Conservation (phyloP, 441 rosid genomes). For the Pelargonium myrrhifolium region DNA sequence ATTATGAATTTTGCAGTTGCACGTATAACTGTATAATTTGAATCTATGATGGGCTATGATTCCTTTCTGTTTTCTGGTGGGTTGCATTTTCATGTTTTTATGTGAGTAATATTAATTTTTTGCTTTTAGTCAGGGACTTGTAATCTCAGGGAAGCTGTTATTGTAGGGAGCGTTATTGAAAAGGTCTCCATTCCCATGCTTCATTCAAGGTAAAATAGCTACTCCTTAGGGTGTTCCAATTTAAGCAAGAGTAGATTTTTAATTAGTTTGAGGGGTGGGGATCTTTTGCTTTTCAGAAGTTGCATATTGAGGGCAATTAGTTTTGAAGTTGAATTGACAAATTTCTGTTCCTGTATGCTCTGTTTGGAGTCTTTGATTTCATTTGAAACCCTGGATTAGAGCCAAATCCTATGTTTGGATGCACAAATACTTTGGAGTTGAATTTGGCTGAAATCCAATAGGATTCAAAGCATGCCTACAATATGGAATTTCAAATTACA, state of each 20-base stretch:
- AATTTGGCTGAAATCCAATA: too few species aligned
- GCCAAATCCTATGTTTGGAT: too few species aligned
- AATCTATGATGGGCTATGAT: too few species aligned
- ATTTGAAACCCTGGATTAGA: too few species aligned
- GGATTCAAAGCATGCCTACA: too few species aligned
- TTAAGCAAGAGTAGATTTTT: background rate
- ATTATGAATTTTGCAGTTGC: too few species aligned
- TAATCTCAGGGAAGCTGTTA: conserved; percentile 83
- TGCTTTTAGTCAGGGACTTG: conserved; percentile 87
- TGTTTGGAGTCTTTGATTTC: too few species aligned
- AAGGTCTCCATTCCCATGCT: conserved; percentile 75
- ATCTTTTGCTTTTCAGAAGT: background rate
- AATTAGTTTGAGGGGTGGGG: too few species aligned
- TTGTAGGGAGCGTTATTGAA: conserved; percentile 75
- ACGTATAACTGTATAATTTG: too few species aligned
- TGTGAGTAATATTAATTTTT: background rate
- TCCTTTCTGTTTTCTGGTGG: background rate
- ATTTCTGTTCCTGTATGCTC: too few species aligned
- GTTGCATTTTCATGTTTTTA: background rate
- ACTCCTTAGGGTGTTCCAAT: background rate
- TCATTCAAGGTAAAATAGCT: conserved; percentile 51
- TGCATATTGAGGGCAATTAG: background rate
- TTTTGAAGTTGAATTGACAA: background rate
- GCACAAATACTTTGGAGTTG: too few species aligned
- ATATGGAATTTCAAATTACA: too few species aligned